phyloP scores from a whole-genome alignment of 208 protist species.

The Trypanosoma grayi region DNA sequence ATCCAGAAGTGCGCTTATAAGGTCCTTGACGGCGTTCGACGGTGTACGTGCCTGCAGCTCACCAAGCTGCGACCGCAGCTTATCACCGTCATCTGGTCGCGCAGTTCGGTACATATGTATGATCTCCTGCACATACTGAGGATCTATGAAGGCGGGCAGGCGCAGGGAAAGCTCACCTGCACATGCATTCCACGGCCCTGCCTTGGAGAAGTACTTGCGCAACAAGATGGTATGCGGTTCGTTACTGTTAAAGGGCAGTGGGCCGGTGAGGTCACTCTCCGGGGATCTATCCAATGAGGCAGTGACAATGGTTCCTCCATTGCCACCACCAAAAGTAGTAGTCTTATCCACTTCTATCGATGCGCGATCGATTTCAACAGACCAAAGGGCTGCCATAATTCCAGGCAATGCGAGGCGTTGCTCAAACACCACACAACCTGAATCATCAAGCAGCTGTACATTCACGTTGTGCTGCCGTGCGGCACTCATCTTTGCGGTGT shows the following conservation, averaged over 20 bases:
- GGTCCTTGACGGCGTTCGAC: conserved; percentile 41
- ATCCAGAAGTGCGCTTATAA: conserved; percentile 55
- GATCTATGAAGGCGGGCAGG: conserved; percentile 48
- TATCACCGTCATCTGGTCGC: conserved; percentile 20
- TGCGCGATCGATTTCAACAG: conserved; percentile 56
- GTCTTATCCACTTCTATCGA: conserved; percentile 53
- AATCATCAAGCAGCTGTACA: conserved; percentile 53
- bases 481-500: conserved; percentile 48
- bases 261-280: conserved; percentile 40
- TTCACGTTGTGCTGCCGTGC: conserved; percentile 46
- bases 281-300: conserved; percentile 48
- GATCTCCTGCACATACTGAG: conserved; percentile 43
- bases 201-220: conserved; percentile 52
- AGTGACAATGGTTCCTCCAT: conserved; percentile 28
- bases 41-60: conserved; percentile 36
- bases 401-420: conserved; percentile 68
- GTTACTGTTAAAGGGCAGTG: conserved; percentile 55
- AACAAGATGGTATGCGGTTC: conserved; percentile 56
- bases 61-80: conserved; percentile 39
- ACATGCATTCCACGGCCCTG: conserved; percentile 28
- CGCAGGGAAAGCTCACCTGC: conserved; percentile 54
- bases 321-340: background rate
- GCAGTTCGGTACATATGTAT: conserved; percentile 30
- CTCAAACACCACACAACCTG: conserved; percentile 60
- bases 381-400: conserved; percentile 45